These are phyloP conservation scores for Rhodofomes roseus DNA, from an alignment of 1,284 basidiomycete species.

Conservation along the genomic window DNA sequence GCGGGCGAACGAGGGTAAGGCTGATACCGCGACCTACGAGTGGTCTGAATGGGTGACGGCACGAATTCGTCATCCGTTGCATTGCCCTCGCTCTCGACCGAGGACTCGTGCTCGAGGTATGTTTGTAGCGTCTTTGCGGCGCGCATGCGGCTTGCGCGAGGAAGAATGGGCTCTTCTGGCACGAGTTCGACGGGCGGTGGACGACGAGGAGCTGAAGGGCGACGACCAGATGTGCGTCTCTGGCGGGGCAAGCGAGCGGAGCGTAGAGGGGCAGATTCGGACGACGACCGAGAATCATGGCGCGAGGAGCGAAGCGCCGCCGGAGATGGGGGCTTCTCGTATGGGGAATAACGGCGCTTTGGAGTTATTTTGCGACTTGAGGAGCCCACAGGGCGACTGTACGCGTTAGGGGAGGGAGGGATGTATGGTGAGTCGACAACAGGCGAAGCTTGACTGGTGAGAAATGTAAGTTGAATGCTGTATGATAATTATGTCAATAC, in stretches of 20 bases:
- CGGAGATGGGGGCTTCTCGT: neutral
- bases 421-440: neutral
- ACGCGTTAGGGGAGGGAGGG: neutral
- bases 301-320: neutral
- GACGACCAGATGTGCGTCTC: neutral
- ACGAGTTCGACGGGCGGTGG: neutral
- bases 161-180: neutral
- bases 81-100: neutral
- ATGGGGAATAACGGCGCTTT: neutral
- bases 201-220: neutral
- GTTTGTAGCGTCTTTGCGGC: neutral
- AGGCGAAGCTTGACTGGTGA: neutral
- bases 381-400: neutral
- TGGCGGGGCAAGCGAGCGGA: neutral
- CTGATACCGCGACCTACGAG: neutral
- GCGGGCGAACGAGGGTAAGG: neutral
- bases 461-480: neutral
- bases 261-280: neutral
- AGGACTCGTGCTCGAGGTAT: neutral
- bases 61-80: constrained; percentile 1
- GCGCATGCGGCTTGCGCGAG: neutral
- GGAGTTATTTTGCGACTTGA: neutral
- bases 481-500: neutral
- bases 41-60: neutral
- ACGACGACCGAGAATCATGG: neutral